A percentile compares a stretch with the other conserved stretches of the same genome.
Conservation (phyloP, 1,284 basidiomycete species). For the Puccinia polysora region DNA sequence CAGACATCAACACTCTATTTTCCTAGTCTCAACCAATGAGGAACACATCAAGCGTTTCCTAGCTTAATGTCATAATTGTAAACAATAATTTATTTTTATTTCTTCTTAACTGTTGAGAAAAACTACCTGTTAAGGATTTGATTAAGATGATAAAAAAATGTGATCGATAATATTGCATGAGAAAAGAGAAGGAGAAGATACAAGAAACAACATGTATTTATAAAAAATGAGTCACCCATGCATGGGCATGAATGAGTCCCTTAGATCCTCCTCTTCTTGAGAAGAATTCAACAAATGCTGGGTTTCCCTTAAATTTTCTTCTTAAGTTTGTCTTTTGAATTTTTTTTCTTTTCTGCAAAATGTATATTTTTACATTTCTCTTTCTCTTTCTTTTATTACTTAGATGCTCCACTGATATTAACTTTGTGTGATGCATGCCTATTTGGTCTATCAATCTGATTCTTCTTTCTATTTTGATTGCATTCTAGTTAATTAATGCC, state of each 20-base stretch:
- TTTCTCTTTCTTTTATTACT: not conserved
- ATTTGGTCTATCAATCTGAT: not conserved
- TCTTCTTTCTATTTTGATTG: not conserved
- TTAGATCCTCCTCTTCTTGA: not conserved
- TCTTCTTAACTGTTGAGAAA: not conserved
- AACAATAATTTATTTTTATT: too few relatives aligned
- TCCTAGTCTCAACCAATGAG: too few relatives aligned
- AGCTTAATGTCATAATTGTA: too few relatives aligned
- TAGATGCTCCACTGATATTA: not conserved
- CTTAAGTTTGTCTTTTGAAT: not conserved
- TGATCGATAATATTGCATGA: not conserved
- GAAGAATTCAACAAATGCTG: not conserved
- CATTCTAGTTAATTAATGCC: not conserved
- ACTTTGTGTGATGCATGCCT: not conserved
- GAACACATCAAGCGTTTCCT: too few relatives aligned
- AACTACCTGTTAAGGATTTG: not conserved
- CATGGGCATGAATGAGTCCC: not conserved
- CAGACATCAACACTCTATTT: too few relatives aligned
- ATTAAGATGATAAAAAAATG: not conserved
- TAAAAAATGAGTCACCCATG: not conserved
- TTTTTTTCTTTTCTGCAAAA: not conserved
- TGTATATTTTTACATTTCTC: not conserved
- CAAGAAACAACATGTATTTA: not conserved
- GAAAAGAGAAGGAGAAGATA: not conserved
- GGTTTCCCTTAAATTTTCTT: not conserved